phyloP scores from a whole-genome alignment of 176 grass and related monocot species.

The Oryza nivara region DNA sequence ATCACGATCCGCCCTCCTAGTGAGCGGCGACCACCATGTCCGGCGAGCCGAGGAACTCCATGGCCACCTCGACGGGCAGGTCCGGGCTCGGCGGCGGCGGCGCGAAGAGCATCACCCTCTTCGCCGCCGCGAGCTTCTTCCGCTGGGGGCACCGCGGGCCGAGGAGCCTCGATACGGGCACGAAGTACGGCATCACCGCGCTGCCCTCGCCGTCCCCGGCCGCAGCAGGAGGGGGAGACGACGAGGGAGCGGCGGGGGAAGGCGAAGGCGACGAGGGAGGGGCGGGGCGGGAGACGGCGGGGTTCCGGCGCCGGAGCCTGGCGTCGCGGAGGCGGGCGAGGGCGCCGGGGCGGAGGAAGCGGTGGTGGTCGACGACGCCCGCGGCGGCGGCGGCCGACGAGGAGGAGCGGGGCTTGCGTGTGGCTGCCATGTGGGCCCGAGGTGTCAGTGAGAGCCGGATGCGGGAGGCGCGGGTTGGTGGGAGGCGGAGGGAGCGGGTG shows the following conservation, averaged over 20 bases:
- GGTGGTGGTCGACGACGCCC: constrained; percentile 52
- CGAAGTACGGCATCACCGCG: constrained; percentile 42
- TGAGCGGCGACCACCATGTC: constrained; percentile 72
- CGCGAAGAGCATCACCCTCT: constrained; percentile 52
- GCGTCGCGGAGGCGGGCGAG: constrained; percentile 71
- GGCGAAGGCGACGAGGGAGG: constrained; percentile 30
- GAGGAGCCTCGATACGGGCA: constrained; percentile 30
- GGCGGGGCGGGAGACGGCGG: not conserved
- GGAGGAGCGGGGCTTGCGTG: constrained; percentile 32
- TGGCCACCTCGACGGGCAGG: constrained; percentile 34
- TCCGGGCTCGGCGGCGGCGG: constrained; percentile 41
- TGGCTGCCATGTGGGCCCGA: constrained; percentile 47
- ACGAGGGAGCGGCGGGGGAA: not conserved
- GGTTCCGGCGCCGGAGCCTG: constrained; percentile 38
- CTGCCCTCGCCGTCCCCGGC: constrained; percentile 4
- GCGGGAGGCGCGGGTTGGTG: not conserved
- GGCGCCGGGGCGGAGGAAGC: constrained; percentile 75
- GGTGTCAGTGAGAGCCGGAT: not conserved
- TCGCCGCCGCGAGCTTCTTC: constrained; percentile 68
- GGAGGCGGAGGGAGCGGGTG: not conserved
- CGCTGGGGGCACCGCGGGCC: constrained; percentile 49
- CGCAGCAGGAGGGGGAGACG: not conserved
- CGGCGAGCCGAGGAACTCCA: constrained; percentile 57
- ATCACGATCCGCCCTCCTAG: constrained; percentile 31
- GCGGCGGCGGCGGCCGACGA: not conserved